These are phyloP conservation scores for Marasmius sp. DNA, from an alignment of 1,284 basidiomycete genomes.

Conservation along the genomic window DNA sequence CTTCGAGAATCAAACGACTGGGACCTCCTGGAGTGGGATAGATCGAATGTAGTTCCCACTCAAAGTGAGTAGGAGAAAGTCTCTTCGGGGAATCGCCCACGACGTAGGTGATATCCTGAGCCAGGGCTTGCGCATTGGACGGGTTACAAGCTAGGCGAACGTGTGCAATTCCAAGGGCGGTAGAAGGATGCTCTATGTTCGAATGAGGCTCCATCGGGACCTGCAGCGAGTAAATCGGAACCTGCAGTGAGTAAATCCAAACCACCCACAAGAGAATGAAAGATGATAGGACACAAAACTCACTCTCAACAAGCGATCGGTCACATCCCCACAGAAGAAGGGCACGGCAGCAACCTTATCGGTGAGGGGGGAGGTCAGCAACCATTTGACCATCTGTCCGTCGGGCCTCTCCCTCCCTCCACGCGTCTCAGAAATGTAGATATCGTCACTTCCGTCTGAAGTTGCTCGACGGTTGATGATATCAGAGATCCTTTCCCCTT, in stretches of 20 bases:
- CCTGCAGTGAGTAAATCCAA: neutral
- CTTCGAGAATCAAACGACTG: slow-evolving; percentile 5
- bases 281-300: slow-evolving; percentile 18
- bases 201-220: slow-evolving; percentile 46
- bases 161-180: slow-evolving; percentile 43
- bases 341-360: slow-evolving; percentile 42
- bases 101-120: slow-evolving; percentile 43
- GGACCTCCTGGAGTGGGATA: neutral
- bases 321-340: slow-evolving; percentile 75
- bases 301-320: slow-evolving; percentile 57
- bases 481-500: slow-evolving; percentile 33
- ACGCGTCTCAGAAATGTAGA: slow-evolving; percentile 40
- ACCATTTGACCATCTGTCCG: slow-evolving; percentile 56
- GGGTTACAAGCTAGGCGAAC: slow-evolving; percentile 39
- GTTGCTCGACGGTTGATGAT: slow-evolving; percentile 53
- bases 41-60: slow-evolving; percentile 27
- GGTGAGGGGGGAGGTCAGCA: slow-evolving; percentile 42
- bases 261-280: too few species aligned
- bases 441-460: slow-evolving; percentile 31
- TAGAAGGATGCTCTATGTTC: slow-evolving; percentile 47
- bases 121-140: slow-evolving; percentile 26
- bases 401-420: slow-evolving; percentile 56
- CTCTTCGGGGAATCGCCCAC: slow-evolving; percentile 40
- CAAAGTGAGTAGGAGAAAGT: slow-evolving; percentile 13
- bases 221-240: slow-evolving; percentile 25